phyloP scores from a whole-genome alignment of 768 basidiomycete species.

The Goffeauzyma gilvescens region DNA sequence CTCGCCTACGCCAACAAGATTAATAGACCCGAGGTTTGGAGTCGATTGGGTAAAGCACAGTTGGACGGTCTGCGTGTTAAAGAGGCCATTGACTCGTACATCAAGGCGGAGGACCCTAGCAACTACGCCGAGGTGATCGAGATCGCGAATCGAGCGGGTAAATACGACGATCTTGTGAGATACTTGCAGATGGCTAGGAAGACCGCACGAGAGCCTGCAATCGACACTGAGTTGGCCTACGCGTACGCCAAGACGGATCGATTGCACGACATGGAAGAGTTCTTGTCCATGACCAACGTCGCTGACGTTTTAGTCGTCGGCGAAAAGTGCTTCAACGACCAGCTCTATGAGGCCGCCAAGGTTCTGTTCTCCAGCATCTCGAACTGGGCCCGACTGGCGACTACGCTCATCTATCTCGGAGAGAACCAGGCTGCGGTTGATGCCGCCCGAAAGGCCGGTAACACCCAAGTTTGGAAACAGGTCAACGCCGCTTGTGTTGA shows the following conservation, averaged over 20 bases:
- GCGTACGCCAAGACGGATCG: conserved; percentile 82
- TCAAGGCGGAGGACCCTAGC: conserved; percentile 85
- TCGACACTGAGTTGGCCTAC: conserved; percentile 94
- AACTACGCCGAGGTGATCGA: conserved; percentile 93
- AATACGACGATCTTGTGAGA: conserved; percentile 77
- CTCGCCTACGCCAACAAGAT: conserved; percentile 90
- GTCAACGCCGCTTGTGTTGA: conserved; percentile 97
- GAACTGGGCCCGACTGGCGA: conserved; percentile 95
- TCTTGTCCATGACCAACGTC: conserved; percentile 93
- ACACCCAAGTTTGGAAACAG: conserved; percentile 99
- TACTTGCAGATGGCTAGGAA: conserved; percentile 98
- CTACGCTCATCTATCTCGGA: conserved; percentile 91
- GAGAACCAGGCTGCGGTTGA: conserved; percentile 98
- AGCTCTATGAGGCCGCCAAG: conserved; percentile 91
- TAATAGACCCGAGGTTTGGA: conserved; percentile 93
- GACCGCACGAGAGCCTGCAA: conserved; percentile 83
- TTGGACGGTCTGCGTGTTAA: conserved; percentile 95
- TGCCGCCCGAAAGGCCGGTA: conserved; percentile 96
- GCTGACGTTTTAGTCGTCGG: conserved; percentile 91
- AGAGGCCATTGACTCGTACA: conserved; percentile 94
- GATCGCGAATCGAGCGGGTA: conserved; percentile 80
- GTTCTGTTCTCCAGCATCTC: conserved; percentile 89
- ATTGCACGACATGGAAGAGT: conserved; percentile 98
- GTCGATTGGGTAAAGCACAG: conserved; percentile 91
- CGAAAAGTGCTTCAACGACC: conserved; percentile 98